Evolutionary conservation across 352 stramenopile genomes (phyloP).

Genomic region (Aphanomyces astaci): DNA sequence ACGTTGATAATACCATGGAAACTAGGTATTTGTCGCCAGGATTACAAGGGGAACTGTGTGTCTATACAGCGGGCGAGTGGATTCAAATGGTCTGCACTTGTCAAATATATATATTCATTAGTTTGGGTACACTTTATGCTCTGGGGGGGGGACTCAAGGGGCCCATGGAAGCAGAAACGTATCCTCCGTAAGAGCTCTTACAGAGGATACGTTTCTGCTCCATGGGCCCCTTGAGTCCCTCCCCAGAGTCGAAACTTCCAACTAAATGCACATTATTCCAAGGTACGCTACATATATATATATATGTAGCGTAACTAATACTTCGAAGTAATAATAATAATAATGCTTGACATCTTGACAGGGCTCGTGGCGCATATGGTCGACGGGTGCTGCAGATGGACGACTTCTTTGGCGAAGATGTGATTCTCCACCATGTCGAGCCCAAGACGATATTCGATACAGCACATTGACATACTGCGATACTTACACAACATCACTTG

Average conservation of each 20-base stretch:
- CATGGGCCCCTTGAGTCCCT: too few relatives aligned
- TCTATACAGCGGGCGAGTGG: constrained; percentile 15
- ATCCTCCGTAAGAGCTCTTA: constrained; percentile 10
- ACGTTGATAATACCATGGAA: background rate
- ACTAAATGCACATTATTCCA: constrained; percentile 13
- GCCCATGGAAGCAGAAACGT: constrained; percentile 3
- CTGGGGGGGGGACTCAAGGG: too few relatives aligned
- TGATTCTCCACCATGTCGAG: constrained; percentile 4
- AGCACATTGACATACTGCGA: constrained; percentile 13
- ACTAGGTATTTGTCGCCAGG: background rate
- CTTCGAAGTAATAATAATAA: too few relatives aligned
- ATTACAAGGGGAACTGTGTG: constrained; percentile 1
- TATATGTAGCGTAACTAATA: too few relatives aligned
- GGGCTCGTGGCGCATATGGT: constrained; percentile 4
- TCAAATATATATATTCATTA: too few relatives aligned
- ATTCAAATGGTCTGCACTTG: constrained; percentile 11
- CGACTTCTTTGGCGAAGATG: constrained; percentile 6
- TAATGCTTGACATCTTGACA: background rate
- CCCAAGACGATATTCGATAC: constrained; percentile 2
- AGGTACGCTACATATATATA: background rate
- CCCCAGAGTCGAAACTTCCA: background rate
- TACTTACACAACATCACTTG: background rate
- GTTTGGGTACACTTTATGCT: constrained; percentile 4
- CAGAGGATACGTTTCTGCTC: too few relatives aligned
- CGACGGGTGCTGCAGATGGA: background rate